phyloP scores from a whole-genome alignment of 1,139 yeast species.

The Pichia sp. region DNA sequence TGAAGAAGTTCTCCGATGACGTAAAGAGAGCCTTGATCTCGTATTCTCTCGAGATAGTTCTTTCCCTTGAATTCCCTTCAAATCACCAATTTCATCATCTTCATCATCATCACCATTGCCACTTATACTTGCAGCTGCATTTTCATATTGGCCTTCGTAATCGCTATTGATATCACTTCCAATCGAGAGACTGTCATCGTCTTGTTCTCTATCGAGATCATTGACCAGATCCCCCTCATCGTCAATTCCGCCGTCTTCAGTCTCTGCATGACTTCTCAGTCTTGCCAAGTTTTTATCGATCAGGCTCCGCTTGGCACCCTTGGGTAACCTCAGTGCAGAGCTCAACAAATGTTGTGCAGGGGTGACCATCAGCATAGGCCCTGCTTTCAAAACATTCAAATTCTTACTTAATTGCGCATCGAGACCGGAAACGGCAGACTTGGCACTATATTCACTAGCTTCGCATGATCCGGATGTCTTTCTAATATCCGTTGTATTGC shows the following conservation, averaged over 20 bases:
- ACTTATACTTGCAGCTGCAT: neutral
- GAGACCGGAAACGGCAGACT: neutral
- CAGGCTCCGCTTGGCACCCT: neutral
- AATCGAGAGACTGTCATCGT: neutral
- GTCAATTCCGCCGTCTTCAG: neutral
- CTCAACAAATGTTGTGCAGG: slow-evolving; percentile 7
- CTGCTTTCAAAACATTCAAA: slow-evolving; percentile 2
- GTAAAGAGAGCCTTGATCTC: neutral
- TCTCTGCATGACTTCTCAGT: neutral
- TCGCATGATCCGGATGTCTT: neutral
- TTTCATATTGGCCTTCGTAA: neutral
- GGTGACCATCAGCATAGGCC: slow-evolving; percentile 3
- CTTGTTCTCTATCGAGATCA: neutral
- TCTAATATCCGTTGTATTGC: neutral
- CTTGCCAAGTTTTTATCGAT: neutral
- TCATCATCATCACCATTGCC: neutral
- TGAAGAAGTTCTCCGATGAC: neutral
- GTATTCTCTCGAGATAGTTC: neutral
- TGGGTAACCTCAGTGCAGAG: slow-evolving; percentile 4
- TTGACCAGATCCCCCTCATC: neutral
- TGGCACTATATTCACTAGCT: neutral
- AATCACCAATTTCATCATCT: neutral
- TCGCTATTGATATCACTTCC: neutral
- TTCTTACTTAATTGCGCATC: slow-evolving; percentile 2
- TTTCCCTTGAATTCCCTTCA: neutral